Percentiles rank a stretch among this genome's conserved stretches.
phyloP scores from a whole-genome alignment of 1,284 basidiomycete genomes.

The Sparassis latifolia region DNA sequence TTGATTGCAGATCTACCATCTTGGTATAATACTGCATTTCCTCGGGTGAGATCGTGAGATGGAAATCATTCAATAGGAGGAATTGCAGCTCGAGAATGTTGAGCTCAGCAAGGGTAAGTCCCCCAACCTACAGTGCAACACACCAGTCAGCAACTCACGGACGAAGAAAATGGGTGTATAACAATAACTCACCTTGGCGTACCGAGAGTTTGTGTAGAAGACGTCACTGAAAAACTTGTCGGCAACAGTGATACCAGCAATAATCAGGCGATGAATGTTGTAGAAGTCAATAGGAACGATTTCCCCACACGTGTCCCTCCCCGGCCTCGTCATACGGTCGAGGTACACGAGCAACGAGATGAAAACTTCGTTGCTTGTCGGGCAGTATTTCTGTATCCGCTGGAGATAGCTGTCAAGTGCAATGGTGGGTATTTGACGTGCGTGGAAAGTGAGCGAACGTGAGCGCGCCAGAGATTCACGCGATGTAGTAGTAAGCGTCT shows the following conservation, averaged over 20 bases:
- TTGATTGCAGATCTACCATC: conserved; percentile 69
- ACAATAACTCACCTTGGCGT: conserved; percentile 78
- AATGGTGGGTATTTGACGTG: conserved; percentile 92
- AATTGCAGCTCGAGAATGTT: conserved; percentile 98
- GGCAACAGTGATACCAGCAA: conserved; percentile 96
- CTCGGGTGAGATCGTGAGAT: conserved; percentile 78
- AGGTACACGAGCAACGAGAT: conserved; percentile 93
- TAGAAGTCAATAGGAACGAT: conserved; percentile 95
- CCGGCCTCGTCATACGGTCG: conserved; percentile 80
- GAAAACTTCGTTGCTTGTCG: conserved; percentile 97
- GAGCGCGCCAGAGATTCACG: conserved; percentile 74
- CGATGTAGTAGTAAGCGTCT: conserved; percentile 73
- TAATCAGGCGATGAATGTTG: conserved; percentile 92
- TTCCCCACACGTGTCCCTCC: conserved; percentile 56
- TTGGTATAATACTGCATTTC: conserved; percentile 97
- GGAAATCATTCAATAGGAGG: conserved; percentile 92
- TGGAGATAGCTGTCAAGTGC: conserved; percentile 92
- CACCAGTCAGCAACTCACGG: no score
- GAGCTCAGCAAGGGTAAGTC: conserved; percentile 88
- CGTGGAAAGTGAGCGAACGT: conserved; percentile 89
- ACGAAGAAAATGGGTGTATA: no score
- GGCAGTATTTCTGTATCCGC: conserved; percentile 96
- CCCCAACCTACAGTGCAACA: conserved; percentile 65
- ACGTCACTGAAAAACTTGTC: conserved; percentile 99
- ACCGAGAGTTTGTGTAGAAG: conserved; percentile 98